phyloP scores from a whole-genome alignment of 2,329 filamentous ascomycete species.

The Helotiales sp. region DNA sequence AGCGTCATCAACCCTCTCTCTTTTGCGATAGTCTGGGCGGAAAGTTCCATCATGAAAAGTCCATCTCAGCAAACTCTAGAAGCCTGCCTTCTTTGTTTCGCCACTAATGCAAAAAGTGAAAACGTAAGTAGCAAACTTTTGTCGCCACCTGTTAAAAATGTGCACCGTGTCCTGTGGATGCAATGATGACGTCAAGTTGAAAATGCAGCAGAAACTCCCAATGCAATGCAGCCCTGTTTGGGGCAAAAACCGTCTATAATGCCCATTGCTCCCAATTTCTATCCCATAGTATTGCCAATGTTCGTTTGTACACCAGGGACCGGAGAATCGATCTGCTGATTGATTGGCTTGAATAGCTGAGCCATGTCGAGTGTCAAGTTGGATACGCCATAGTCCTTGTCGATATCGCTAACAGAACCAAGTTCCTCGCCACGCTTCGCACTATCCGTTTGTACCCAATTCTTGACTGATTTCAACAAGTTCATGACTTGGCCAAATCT shows the following conservation, averaged over 20 bases:
- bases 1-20: slow-evolving; percentile 9
- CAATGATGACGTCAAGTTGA: slow-evolving; percentile 3
- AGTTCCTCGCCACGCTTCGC: slow-evolving; percentile 68
- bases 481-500: slow-evolving; percentile 65
- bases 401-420: slow-evolving; percentile 71
- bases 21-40: neutral
- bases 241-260: slow-evolving; percentile 32
- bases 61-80: neutral
- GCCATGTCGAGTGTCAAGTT: slow-evolving; percentile 74
- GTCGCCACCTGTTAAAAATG: slow-evolving; percentile 5
- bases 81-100: neutral
- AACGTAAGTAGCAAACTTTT: neutral
- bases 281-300: slow-evolving; percentile 33
- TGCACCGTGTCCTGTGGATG: neutral
- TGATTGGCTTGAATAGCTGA: slow-evolving; percentile 68
- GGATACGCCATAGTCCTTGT: slow-evolving; percentile 66
- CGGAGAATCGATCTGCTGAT: slow-evolving; percentile 48
- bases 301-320: slow-evolving; percentile 41
- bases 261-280: slow-evolving; percentile 28
- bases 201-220: slow-evolving; percentile 32
- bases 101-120: slow-evolving; percentile 15
- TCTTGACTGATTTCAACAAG: slow-evolving; percentile 62
- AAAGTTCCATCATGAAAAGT: neutral
- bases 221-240: slow-evolving; percentile 33
- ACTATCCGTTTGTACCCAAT: slow-evolving; percentile 67